These are phyloP conservation scores for Anthostomella pinea DNA, from an alignment of 2,329 filamentous ascomycete genomes.

Conservation along the genomic window DNA sequence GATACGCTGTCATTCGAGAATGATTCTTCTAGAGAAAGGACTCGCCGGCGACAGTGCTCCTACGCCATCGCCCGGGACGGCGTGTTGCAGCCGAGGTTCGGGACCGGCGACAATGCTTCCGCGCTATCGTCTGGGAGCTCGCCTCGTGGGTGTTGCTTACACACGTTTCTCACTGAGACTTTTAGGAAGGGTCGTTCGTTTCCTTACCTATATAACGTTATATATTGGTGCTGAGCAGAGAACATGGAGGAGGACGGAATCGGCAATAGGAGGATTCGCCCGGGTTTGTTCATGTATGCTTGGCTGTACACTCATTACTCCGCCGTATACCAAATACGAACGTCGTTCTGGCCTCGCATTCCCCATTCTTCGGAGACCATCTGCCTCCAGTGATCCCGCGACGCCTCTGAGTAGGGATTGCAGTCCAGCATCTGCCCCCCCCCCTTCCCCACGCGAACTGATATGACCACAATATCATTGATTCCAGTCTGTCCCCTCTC, in stretches of 20 bases:
- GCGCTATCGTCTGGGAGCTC: conserved; percentile 47
- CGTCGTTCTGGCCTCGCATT: conserved; percentile 16
- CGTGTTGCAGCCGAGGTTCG: conserved; percentile 44
- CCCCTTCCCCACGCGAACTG: too few relatives aligned
- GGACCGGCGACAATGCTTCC: conserved; percentile 50
- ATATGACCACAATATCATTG: too few relatives aligned
- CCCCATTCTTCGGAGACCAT: too few relatives aligned
- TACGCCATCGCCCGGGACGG: conserved; percentile 48
- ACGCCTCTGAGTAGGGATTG: too few relatives aligned
- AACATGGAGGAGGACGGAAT: background rate
- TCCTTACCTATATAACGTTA: too few relatives aligned
- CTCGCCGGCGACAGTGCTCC: conserved; percentile 44
- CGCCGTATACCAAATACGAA: conserved; percentile 20
- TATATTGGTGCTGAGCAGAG: too few relatives aligned
- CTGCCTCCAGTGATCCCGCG: too few relatives aligned
- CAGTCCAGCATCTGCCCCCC: too few relatives aligned
- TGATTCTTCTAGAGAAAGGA: conserved; percentile 20
- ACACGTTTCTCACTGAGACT: conserved; percentile 24
- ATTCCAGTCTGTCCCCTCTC: too few relatives aligned
- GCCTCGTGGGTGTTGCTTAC: conserved; percentile 35
- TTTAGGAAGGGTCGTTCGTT: conserved; percentile 14
- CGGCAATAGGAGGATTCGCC: background rate
- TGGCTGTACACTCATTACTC: conserved; percentile 22
- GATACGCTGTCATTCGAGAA: conserved; percentile 49
- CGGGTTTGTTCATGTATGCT: conserved; percentile 5